phyloP scores from a whole-genome alignment of 768 basidiomycete species.

The Lentinula lateritia region DNA sequence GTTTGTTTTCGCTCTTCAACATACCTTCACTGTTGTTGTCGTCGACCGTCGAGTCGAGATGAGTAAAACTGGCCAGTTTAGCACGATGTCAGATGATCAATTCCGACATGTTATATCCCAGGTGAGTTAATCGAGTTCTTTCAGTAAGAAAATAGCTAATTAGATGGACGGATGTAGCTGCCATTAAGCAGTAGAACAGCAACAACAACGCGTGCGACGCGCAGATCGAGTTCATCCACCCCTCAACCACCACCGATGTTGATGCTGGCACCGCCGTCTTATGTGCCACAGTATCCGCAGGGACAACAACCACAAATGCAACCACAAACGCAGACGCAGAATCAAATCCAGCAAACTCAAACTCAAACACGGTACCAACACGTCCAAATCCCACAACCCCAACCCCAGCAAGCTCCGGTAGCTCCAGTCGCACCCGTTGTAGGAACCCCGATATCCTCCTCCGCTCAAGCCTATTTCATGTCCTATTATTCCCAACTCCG shows the following conservation, averaged over 20 bases:
- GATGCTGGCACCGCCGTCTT: background rate
- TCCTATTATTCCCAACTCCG: constrained; percentile 88
- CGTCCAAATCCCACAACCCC: background rate
- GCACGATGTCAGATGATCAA: background rate
- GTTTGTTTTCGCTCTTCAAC: too few species aligned
- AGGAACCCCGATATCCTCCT: constrained; percentile 42
- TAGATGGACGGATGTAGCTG: too few species aligned
- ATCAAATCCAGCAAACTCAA: too few species aligned
- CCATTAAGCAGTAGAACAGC: too few species aligned
- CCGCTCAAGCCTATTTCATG: constrained; percentile 67
- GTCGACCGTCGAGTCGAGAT: background rate
- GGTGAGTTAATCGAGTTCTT: background rate
- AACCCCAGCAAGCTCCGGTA: background rate
- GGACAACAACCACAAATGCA: background rate
- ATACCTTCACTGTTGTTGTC: too few species aligned
- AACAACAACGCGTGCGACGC: background rate
- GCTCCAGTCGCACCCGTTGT: too few species aligned
- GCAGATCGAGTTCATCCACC: background rate
- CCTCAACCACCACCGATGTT: background rate
- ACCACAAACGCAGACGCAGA: too few species aligned
- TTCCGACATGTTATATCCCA: background rate
- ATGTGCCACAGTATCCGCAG: background rate
- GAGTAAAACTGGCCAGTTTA: background rate
- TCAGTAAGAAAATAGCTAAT: too few species aligned
- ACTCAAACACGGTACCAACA: too few species aligned